Conservation (phyloP, 2,329 filamentous ascomycete genomes). For the Juglanconis sp. region DNA sequence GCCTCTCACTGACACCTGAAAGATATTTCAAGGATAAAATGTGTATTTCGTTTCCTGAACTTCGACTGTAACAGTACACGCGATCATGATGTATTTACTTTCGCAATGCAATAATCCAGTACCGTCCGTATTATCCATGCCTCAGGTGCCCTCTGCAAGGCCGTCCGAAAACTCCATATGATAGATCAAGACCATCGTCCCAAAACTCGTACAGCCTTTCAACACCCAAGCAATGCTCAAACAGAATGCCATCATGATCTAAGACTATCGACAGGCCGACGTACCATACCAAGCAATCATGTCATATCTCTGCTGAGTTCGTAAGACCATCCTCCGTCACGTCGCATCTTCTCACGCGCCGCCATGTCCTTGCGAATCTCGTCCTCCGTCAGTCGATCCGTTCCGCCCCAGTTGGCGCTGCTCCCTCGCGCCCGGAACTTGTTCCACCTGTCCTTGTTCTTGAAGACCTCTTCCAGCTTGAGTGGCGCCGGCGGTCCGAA, state of each 20-base stretch:
- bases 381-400: conserved; percentile 80
- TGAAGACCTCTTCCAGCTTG: conserved; percentile 96
- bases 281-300: conserved; percentile 23
- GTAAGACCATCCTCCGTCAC: conserved; percentile 84
- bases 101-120: neutral
- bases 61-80: neutral
- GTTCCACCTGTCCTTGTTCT: conserved; percentile 79
- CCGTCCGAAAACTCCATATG: neutral
- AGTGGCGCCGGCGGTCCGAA: conserved; percentile 87
- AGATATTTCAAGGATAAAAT: neutral
- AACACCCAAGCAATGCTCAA: conserved; percentile 11
- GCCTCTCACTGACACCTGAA: neutral
- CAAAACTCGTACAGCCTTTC: neutral
- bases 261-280: neutral
- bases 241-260: neutral
- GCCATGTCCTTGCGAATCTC: conserved; percentile 79
- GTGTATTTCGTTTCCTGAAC: neutral
- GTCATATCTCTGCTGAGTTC: conserved; percentile 49
- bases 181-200: neutral
- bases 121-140: neutral
- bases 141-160: neutral
- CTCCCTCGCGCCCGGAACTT: conserved; percentile 89
- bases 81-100: neutral
- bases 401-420: conserved; percentile 88
- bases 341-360: conserved; percentile 72